Conservation (phyloP, 768 basidiomycete species). For the Pleurotus ostreatus region DNA sequence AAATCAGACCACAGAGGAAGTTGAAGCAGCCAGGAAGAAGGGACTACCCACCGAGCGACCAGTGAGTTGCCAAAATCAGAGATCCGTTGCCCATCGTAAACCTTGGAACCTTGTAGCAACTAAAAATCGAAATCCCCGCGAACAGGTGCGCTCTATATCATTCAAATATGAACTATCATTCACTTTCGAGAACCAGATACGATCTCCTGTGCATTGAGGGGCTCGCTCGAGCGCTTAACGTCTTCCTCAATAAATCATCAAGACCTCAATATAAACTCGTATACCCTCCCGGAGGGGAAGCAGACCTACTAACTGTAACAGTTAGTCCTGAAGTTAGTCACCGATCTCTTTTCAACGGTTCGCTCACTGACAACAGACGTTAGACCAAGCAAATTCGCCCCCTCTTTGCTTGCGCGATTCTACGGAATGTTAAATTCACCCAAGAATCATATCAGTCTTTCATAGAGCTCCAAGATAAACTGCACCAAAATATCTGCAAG, state of each 20-base stretch:
- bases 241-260: conserved; percentile 70
- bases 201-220: conserved; percentile 98
- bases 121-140: conserved; percentile 99
- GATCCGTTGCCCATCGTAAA: not conserved
- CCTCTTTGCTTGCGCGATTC: conserved; percentile 84
- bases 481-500: conserved; percentile 94
- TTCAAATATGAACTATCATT: conserved; percentile 5
- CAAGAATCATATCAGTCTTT: conserved; percentile 89
- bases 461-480: conserved; percentile 98
- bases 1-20: conserved; percentile 80
- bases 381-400: conserved; percentile 84
- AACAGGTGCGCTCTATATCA: conserved; percentile 58
- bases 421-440: conserved; percentile 89
- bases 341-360: not conserved
- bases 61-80: conserved; percentile 34
- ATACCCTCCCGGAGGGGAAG: conserved; percentile 67
- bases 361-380: not conserved
- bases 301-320: conserved; percentile 59
- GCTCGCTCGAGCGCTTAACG: conserved; percentile 78
- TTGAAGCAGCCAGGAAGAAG: conserved; percentile 76
- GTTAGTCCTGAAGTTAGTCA: conserved; percentile 67
- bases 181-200: conserved; percentile 54
- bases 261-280: conserved; percentile 72
- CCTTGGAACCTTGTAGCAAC: conserved; percentile 54
- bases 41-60: conserved; percentile 84